A percentile compares a stretch with the other conserved stretches of the same genome.
phyloP scores from a whole-genome alignment of 2,329 filamentous ascomycete species.

The Epichloe elymi region DNA sequence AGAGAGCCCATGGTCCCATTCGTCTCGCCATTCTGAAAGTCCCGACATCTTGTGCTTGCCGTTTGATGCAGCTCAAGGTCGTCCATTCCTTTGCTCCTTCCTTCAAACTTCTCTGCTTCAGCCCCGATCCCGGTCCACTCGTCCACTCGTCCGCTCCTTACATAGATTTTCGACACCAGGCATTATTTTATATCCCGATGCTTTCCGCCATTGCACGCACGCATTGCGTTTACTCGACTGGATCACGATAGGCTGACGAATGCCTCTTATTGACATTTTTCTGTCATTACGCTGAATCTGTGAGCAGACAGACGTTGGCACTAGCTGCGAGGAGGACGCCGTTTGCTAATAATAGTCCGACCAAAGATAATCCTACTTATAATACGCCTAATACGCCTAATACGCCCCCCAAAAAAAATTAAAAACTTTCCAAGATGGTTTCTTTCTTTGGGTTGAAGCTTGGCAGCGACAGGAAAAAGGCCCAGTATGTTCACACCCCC shows the following conservation, averaged over 20 bases:
- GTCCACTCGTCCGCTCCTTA: neutral
- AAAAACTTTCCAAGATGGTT: conserved; percentile 29
- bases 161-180: neutral
- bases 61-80: neutral
- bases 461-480: conserved; percentile 44
- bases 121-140: neutral
- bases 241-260: neutral
- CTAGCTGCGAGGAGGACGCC: neutral
- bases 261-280: neutral
- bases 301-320: neutral
- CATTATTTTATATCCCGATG: no score
- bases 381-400: conserved; percentile 1
- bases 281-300: neutral
- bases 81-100: conserved; percentile 1
- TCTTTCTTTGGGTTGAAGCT: conserved; percentile 46
- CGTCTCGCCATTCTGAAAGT: no score
- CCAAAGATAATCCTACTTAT: neutral
- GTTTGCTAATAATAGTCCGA: neutral
- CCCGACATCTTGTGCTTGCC: neutral
- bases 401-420: neutral
- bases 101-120: neutral
- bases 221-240: neutral
- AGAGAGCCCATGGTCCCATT: no score
- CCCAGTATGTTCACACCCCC: conserved; percentile 20
- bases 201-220: no score